phyloP scores from a whole-genome alignment of 2,329 filamentous ascomycete genomes.

The Grosmannia huntii region DNA sequence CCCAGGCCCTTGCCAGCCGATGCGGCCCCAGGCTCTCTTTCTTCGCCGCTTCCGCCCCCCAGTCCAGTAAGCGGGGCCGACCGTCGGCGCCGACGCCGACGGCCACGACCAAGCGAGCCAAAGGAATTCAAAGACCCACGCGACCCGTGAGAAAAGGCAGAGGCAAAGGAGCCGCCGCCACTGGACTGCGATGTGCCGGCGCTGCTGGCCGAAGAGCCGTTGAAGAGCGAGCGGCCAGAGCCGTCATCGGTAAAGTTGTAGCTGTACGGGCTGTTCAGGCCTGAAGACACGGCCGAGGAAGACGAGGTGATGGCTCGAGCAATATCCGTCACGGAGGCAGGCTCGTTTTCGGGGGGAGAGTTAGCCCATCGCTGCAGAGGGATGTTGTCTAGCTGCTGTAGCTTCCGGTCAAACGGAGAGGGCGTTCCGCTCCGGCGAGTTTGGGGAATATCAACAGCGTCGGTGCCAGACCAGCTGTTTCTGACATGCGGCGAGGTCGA shows the following conservation, averaged over 20 bases:
- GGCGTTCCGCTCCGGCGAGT: slow-evolving; percentile 36
- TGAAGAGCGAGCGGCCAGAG: slow-evolving; percentile 42
- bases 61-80: slow-evolving; percentile 17
- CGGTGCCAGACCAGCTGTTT: slow-evolving; percentile 37
- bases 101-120: slow-evolving; percentile 30
- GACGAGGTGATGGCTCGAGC: slow-evolving; percentile 43
- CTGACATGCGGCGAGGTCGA: slow-evolving; percentile 57
- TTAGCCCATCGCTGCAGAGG: slow-evolving; percentile 46
- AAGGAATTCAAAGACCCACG: slow-evolving; percentile 43
- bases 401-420: slow-evolving; percentile 18
- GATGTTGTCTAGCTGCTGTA: slow-evolving; percentile 29
- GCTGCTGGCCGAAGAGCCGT: slow-evolving; percentile 47
- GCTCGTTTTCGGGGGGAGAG: slow-evolving; percentile 48
- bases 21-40: background rate
- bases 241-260: slow-evolving; percentile 49
- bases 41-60: background rate
- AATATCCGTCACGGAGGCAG: slow-evolving; percentile 45
- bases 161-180: slow-evolving; percentile 39
- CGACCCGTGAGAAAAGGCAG: slow-evolving; percentile 45
- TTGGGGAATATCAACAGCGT: slow-evolving; percentile 62
- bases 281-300: slow-evolving; percentile 38
- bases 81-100: slow-evolving; percentile 36
- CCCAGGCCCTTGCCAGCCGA: slow-evolving; percentile 18
- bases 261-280: slow-evolving; percentile 43
- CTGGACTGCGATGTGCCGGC: slow-evolving; percentile 49